Percentiles rank a stretch among this genome's conserved stretches.
These are phyloP conservation scores for Nitzschia sp. DNA, from an alignment of 108 stramenopile genomes.

Conservation along the genomic window DNA sequence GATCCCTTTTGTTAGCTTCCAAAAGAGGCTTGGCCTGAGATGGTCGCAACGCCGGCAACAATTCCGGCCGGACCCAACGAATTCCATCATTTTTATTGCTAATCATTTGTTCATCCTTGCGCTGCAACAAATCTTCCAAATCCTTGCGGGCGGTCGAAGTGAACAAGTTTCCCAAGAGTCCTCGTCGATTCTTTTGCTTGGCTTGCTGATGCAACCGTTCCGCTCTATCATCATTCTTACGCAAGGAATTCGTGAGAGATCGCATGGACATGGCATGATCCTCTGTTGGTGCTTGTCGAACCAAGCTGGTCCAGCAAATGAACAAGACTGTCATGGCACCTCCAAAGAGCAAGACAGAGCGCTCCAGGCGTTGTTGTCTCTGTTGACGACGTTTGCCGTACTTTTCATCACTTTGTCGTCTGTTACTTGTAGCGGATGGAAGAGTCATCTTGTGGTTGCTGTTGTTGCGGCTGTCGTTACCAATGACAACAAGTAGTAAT, in stretches of 20 bases:
- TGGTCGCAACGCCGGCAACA: conserved; percentile 23
- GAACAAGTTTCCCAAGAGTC: not conserved
- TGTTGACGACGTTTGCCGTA: conserved; percentile 18
- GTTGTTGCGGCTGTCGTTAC: not conserved
- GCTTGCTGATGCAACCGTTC: not conserved
- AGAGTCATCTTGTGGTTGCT: not conserved
- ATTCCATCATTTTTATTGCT: conserved; percentile 24
- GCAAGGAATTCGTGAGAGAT: conserved; percentile 19
- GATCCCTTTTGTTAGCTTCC: not conserved
- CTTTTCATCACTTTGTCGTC: conserved; percentile 8
- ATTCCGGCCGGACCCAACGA: conserved; percentile 27
- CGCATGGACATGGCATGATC: conserved; percentile 25
- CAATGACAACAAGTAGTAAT: not conserved
- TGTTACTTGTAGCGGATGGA: not conserved
- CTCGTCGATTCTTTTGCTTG: not conserved
- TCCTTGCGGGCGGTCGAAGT: not conserved
- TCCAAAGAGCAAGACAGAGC: conserved; percentile 6
- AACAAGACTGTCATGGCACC: conserved; percentile 6
- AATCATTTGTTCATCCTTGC: conserved; percentile 19
- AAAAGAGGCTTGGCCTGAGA: conserved; percentile 3
- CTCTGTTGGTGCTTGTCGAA: conserved; percentile 36
- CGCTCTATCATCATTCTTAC: conserved; percentile 17
- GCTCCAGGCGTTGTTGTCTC: not conserved
- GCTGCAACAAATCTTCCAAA: conserved; percentile 9
- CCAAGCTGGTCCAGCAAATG: conserved; percentile 3